Conservation (phyloP, 192 early-diverging fungal genomes). For the Dispira parvispora region DNA sequence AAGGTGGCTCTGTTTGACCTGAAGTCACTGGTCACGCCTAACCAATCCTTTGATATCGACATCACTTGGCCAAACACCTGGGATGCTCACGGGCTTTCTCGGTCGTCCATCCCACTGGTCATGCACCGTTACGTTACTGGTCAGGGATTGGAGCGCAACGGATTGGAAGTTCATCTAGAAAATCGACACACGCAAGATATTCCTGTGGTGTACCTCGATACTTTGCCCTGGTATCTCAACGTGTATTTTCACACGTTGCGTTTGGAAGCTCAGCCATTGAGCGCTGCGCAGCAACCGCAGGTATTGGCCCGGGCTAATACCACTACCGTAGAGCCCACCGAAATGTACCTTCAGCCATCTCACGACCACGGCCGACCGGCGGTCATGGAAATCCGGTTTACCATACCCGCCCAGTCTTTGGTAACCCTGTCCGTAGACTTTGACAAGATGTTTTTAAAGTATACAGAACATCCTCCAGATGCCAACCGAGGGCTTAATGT, state of each 20-base stretch:
- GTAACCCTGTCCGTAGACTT: conserved; percentile 59
- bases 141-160: conserved; percentile 73
- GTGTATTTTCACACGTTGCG: conserved; percentile 79
- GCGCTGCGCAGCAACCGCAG: background rate
- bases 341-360: conserved; percentile 53
- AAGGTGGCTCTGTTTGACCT: conserved; percentile 2
- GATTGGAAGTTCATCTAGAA: conserved; percentile 51
- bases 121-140: conserved; percentile 32
- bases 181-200: conserved; percentile 37
- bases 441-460: conserved; percentile 85
- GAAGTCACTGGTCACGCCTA: background rate
- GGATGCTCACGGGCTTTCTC: background rate
- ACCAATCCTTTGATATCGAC: background rate
- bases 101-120: background rate
- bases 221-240: conserved; percentile 84
- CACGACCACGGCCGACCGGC: conserved; percentile 68
- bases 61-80: background rate
- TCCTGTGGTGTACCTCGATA: conserved; percentile 48
- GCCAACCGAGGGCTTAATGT: conserved; percentile 91
- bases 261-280: conserved; percentile 17
- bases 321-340: conserved; percentile 13
- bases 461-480: conserved; percentile 92
- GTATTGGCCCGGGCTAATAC: background rate
- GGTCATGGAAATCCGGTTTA: conserved; percentile 52
- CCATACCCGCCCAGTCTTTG: conserved; percentile 49